Evolutionary conservation across 2,329 filamentous ascomycete species (phyloP).

Genomic region (Graphilbum fragrans): DNA sequence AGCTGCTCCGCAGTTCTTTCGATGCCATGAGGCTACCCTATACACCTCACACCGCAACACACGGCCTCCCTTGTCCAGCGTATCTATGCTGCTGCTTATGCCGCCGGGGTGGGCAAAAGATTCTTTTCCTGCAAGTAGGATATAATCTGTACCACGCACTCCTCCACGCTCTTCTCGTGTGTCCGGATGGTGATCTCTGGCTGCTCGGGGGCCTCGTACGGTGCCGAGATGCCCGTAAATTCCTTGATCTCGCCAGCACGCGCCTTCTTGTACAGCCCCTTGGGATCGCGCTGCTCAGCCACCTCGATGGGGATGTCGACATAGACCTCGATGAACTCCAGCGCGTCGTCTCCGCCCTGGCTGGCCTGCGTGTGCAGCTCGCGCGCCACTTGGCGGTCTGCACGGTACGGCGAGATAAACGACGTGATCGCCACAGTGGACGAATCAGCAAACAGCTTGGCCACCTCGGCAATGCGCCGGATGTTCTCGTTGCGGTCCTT

Average conservation of each 20-base stretch:
- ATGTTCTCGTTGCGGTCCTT: constrained; percentile 97
- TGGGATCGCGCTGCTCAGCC: constrained; percentile 89
- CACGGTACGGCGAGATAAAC: constrained; percentile 92
- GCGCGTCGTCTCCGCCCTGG: constrained; percentile 47
- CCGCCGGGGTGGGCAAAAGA: constrained; percentile 25
- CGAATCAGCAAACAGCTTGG: constrained; percentile 90
- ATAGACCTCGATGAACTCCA: constrained; percentile 89
- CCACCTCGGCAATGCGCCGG: constrained; percentile 84
- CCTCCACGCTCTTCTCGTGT: constrained; percentile 71
- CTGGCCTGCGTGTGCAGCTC: constrained; percentile 57
- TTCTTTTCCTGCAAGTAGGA: constrained; percentile 63
- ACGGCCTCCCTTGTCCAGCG: too few species aligned
- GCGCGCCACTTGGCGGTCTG: constrained; percentile 73
- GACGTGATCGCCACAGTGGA: constrained; percentile 81
- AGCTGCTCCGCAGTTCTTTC: too few species aligned
- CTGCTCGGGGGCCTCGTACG: constrained; percentile 80
- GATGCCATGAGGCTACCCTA: too few species aligned
- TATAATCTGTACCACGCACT: constrained; percentile 77
- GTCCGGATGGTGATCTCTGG: constrained; percentile 83
- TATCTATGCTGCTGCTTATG: too few species aligned
- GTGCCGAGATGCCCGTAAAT: constrained; percentile 90
- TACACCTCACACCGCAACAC: too few species aligned
- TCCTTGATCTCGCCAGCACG: constrained; percentile 89
- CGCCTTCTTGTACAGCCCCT: constrained; percentile 97
- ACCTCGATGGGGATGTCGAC: constrained; percentile 86